These are phyloP conservation scores for Brettanomyces anomalus DNA, from an alignment of 805 yeast species.

Conservation along the genomic window DNA sequence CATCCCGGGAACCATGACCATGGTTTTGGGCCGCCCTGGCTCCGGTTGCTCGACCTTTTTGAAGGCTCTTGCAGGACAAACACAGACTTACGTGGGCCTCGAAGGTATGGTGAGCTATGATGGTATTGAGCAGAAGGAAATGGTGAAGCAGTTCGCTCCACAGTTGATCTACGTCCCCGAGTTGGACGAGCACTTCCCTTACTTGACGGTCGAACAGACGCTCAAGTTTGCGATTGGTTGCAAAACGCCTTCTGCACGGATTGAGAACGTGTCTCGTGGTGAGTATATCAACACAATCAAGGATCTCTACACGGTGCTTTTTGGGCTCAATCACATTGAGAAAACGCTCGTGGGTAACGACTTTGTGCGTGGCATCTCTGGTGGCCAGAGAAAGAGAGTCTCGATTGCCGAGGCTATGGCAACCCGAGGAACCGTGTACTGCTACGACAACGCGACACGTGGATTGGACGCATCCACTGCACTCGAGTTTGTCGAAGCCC, in stretches of 20 bases:
- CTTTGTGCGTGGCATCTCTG: constrained; percentile 57
- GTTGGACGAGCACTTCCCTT: constrained; percentile 45
- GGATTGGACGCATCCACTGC: constrained; percentile 69
- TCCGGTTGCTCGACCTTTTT: constrained; percentile 52
- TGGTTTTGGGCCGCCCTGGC: constrained; percentile 48
- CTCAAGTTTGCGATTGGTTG: constrained; percentile 43
- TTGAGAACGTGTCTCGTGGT: constrained; percentile 30
- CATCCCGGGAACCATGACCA: constrained; percentile 42
- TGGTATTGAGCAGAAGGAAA: constrained; percentile 31
- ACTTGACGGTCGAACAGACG: constrained; percentile 42
- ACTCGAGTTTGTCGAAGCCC: constrained; percentile 50
- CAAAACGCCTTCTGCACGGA: constrained; percentile 40
- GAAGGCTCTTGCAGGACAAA: constrained; percentile 35
- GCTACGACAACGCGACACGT: constrained; percentile 63
- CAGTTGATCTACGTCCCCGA: constrained; percentile 45
- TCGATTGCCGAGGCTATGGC: constrained; percentile 55
- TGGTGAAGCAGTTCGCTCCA: constrained; percentile 12
- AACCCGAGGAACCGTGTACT: constrained; percentile 42
- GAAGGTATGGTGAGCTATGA: constrained; percentile 36
- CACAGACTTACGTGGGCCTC: constrained; percentile 26
- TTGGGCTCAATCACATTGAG: constrained; percentile 48
- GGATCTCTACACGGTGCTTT: constrained; percentile 41
- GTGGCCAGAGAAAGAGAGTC: constrained; percentile 65
- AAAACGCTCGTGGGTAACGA: constrained; percentile 58
- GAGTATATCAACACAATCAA: constrained; percentile 33